phyloP scores from a whole-genome alignment of 306 rosid genomes.

The Prunus fruticosa region DNA sequence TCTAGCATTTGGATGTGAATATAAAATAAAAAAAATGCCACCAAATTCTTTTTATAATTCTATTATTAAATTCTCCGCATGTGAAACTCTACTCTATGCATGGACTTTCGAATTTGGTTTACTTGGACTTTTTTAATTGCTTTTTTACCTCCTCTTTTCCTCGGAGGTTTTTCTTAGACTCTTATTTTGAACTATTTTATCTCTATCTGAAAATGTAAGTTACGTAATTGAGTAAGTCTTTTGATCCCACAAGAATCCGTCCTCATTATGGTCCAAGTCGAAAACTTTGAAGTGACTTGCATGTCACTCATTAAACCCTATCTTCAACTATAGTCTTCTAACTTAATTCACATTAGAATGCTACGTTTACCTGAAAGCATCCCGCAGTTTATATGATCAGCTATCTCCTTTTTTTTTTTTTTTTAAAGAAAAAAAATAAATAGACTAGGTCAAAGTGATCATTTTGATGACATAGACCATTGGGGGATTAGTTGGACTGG shows the following conservation, averaged over 20 bases:
- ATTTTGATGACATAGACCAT: too few species aligned
- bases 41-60: not conserved
- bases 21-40: not conserved
- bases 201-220: not conserved
- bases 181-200: not conserved
- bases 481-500: too few species aligned
- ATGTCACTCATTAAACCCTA: not conserved
- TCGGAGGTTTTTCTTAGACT: not conserved
- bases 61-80: not conserved
- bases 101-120: not conserved
- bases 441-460: not conserved
- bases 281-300: not conserved
- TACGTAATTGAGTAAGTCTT: not conserved
- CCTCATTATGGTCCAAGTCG: not conserved
- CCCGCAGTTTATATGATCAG: too few species aligned
- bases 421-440: not conserved
- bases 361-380: too few species aligned
- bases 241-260: not conserved
- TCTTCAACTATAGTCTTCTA: not conserved
- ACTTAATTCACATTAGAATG: not conserved
- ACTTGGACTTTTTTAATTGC: not conserved
- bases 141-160: not conserved
- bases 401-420: too few species aligned
- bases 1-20: constrained; percentile 12
- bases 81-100: not conserved